A percentile compares a stretch with the other conserved stretches of the same genome.
Evolutionary conservation across 768 basidiomycete species (phyloP).

Genomic region (Tulasnella sp.): DNA sequence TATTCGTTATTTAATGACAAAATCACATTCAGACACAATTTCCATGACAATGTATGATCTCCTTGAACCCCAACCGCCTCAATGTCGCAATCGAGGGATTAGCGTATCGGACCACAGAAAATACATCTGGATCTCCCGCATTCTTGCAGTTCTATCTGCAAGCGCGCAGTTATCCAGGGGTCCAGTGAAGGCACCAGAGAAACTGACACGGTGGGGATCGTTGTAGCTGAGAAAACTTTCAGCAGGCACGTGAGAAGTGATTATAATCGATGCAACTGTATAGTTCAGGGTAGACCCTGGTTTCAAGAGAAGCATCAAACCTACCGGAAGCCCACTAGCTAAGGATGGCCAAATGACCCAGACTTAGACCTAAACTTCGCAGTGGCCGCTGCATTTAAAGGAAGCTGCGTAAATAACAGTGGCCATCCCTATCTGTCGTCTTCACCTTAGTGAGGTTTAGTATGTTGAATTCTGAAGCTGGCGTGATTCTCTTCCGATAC

Average conservation of each 20-base stretch:
- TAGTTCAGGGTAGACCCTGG: neutral
- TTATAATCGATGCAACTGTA: neutral
- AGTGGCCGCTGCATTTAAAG: no score
- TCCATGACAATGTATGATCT: neutral
- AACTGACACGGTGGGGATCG: neutral
- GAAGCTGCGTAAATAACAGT: no score
- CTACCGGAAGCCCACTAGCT: no score
- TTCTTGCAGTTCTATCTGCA: neutral
- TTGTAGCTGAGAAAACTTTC: slow-evolving; percentile 2
- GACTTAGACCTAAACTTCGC: no score
- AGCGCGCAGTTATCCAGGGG: neutral
- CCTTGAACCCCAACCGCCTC: slow-evolving; percentile 2
- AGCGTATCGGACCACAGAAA: neutral
- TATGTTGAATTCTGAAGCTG: no score
- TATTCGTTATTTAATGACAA: neutral
- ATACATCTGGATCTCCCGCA: neutral
- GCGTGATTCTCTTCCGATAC: no score
- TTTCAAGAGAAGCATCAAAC: no score
- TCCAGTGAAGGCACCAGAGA: neutral
- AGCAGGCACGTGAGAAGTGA: neutral
- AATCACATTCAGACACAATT: neutral
- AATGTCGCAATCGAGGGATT: neutral
- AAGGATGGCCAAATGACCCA: no score
- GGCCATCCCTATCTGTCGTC: no score
- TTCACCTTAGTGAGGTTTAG: no score